Evolutionary conservation across 1,284 basidiomycete genomes (phyloP), one percentile per base, ranked within the genome.

Genomic region (Ceratobasidium sp.): DNA sequence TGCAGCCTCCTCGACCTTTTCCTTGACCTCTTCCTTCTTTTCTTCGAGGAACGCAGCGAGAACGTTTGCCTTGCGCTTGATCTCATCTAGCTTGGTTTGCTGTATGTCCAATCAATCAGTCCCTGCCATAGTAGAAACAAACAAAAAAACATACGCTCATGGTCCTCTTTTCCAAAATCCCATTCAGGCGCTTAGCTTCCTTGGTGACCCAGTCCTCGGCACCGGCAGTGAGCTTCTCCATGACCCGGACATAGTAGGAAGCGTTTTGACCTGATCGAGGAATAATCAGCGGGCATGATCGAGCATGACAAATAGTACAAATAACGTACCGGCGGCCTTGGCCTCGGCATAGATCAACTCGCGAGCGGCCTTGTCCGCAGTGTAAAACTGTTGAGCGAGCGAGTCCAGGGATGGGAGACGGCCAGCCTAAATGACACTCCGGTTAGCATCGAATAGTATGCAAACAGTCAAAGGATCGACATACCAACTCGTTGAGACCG

Each of bases 21-120:
- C 75, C 52, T 73, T 73, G 26, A 58, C 41, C 52, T 82, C 78
- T 48, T 78, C 79, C 26, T 79, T 81, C 79, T 87, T 86, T 76
- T 86, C 81, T 62, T 82, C 82, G 26, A 84, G 82, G 79, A 97
- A 97, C 0, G 93, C 87, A 9, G 84, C 81, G 71, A 97, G 87
- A 76, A 97, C 88, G 83, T 98, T 98, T 64, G 87, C 86, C 85
- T 96, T 97, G 80, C 92, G 87, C 82, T 94, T 93, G 78, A 98
- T 89, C 84, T 98, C 95, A 80, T 99, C 97, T 53, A 96, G 83
- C 83, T 98, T 98, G 65, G 77, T 95, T 90, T 75, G 78, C 79
- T 65, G 59, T 74, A 26, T 75, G 18, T 83, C 74, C 12, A 34
- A 50, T 5, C n/a, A n/a, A 32, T 2, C 36, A 28, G 85, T n/a